phyloP scores from a whole-genome alignment of 139 green algal species.

The Prasinococcaceae sp. region DNA sequence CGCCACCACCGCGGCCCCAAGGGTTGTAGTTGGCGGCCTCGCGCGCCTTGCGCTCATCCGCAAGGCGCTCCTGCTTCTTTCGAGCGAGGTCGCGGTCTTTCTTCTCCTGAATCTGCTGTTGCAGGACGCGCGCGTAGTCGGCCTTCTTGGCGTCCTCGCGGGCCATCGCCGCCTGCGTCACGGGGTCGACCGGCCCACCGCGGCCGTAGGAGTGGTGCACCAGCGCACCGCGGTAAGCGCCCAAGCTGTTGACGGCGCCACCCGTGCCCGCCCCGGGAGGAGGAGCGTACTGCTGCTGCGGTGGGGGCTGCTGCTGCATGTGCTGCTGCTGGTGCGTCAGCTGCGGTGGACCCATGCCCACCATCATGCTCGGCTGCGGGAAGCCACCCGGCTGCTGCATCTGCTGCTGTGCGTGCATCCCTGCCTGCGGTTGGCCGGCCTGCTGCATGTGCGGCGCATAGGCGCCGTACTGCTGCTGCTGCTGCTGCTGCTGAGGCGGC shows the following conservation, averaged over 20 bases:
- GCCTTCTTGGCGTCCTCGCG: no score
- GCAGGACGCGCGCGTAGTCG: no score
- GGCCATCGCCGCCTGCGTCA: no score
- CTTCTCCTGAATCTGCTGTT: no score
- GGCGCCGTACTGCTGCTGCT: not conserved
- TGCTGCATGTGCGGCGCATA: conserved; percentile 1
- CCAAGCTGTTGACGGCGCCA: not conserved
- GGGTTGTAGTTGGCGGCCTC: not conserved
- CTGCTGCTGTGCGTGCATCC: not conserved
- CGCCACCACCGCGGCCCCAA: not conserved
- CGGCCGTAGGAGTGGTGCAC: not conserved
- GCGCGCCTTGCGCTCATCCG: no score
- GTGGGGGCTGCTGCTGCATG: not conserved
- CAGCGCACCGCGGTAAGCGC: not conserved
- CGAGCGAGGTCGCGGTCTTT: no score
- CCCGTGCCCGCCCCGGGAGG: no score
- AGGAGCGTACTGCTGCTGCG: not conserved
- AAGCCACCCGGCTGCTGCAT: not conserved
- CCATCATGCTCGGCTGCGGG: no score
- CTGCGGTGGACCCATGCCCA: not conserved
- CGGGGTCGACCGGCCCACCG: no score
- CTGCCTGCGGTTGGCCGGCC: not conserved
- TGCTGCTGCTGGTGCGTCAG: not conserved
- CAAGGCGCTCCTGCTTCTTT: no score
- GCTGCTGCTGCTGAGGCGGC: not conserved